These are phyloP conservation scores for Neoconidiobolus thromboides DNA, from an alignment of 371 early-diverging fungal genomes.

Conservation along the genomic window DNA sequence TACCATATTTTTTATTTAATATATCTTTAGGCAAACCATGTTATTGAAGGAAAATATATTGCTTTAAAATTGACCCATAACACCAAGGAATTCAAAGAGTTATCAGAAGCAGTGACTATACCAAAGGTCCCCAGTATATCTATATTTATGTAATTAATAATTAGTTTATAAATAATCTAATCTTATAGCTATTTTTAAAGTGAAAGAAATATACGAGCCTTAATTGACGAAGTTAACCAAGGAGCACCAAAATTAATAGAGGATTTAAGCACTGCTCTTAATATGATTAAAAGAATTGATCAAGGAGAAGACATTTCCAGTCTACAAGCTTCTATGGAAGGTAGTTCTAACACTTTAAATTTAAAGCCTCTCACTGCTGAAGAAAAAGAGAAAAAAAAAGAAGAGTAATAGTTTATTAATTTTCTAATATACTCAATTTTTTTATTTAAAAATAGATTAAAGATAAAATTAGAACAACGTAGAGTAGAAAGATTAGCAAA, in stretches of 20 bases:
- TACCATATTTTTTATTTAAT: background rate
- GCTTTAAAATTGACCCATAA: background rate
- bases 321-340: background rate
- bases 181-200: background rate
- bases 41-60: constrained; percentile 1
- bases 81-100: background rate
- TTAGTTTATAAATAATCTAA: background rate
- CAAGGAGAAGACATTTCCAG: constrained; percentile 1
- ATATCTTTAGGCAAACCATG: background rate
- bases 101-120: background rate
- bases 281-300: constrained; percentile 1
- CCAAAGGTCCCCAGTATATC: background rate
- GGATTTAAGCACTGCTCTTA: background rate
- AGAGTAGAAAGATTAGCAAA: background rate
- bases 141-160: background rate
- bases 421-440: background rate
- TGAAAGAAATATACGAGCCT: background rate
- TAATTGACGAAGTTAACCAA: background rate
- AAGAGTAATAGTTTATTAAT: background rate
- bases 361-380: constrained; percentile 1
- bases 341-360: background rate
- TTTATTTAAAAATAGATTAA: background rate
- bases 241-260: background rate
- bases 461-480: background rate
- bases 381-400: constrained; percentile 5